Evolutionary conservation across 352 stramenopile species (phyloP).

Genomic region (Globisporangium emineosum): DNA sequence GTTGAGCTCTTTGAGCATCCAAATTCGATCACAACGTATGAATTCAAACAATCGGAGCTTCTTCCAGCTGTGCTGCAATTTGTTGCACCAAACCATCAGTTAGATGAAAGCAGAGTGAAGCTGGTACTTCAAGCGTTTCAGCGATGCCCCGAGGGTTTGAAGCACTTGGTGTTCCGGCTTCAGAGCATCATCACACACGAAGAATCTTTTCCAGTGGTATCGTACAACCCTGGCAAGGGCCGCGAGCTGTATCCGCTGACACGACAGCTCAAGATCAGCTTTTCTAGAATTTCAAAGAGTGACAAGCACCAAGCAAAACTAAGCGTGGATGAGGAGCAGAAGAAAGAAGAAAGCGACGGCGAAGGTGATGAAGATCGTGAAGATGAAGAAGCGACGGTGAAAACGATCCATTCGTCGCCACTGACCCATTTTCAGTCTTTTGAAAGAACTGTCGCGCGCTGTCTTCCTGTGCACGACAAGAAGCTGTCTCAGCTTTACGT

Average conservation of each 20-base stretch:
- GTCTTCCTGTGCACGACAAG: conserved; percentile 46
- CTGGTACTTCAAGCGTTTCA: conserved; percentile 46
- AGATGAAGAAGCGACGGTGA: conserved; percentile 16
- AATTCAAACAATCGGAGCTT: conserved; percentile 82
- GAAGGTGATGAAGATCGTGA: background rate
- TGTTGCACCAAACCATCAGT: conserved; percentile 30
- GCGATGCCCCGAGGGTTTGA: conserved; percentile 42
- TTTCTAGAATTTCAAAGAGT: conserved; percentile 11
- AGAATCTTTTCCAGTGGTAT: conserved; percentile 59
- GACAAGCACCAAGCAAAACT: background rate
- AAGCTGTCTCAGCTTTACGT: conserved; percentile 57
- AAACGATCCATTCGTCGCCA: conserved; percentile 67
- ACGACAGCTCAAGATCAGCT: conserved; percentile 59
- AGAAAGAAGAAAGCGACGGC: background rate
- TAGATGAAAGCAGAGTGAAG: conserved; percentile 32
- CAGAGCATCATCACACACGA: conserved; percentile 78
- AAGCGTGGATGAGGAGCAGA: background rate
- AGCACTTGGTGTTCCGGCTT: conserved; percentile 54
- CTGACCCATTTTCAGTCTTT: conserved; percentile 87
- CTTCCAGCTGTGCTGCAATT: conserved; percentile 62
- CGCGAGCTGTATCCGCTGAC: conserved; percentile 77
- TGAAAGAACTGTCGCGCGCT: conserved; percentile 70
- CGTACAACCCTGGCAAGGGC: conserved; percentile 60
- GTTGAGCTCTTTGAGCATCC: conserved; percentile 75
- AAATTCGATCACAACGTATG: conserved; percentile 78